A percentile compares a stretch with the other conserved stretches of the same genome.
Evolutionary conservation across 768 basidiomycete species (phyloP).

Genomic region (Rhizopogon vinicolor): DNA sequence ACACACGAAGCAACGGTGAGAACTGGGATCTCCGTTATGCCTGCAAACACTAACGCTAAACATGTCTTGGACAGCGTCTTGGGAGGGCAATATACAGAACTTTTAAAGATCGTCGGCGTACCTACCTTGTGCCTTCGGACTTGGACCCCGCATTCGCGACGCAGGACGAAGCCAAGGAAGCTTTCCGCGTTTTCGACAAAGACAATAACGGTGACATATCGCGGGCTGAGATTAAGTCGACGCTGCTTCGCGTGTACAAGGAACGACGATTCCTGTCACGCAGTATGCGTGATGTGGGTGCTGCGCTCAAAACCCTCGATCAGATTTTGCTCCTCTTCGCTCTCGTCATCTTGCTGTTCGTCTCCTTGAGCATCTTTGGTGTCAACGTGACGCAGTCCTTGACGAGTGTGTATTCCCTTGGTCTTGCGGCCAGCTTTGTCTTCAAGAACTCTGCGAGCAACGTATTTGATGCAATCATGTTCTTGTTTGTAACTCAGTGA

Average conservation of each 20-base stretch:
- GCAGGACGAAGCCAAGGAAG: slow-evolving; percentile 51
- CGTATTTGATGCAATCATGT: slow-evolving; percentile 79
- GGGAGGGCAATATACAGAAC: slow-evolving; percentile 63
- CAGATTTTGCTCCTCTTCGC: slow-evolving; percentile 60
- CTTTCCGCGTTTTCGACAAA: slow-evolving; percentile 72
- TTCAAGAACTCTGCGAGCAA: slow-evolving; percentile 71
- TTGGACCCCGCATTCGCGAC: slow-evolving; percentile 66
- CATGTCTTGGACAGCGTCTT: slow-evolving; percentile 41
- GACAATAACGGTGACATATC: slow-evolving; percentile 78
- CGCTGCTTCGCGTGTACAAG: slow-evolving; percentile 67
- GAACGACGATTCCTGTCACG: slow-evolving; percentile 73
- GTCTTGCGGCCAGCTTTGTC: slow-evolving; percentile 72
- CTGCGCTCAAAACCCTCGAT: slow-evolving; percentile 62
- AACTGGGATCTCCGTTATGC: neutral
- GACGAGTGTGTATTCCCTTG: slow-evolving; percentile 69
- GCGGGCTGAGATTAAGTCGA: slow-evolving; percentile 68
- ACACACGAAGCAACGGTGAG: slow-evolving; percentile 63
- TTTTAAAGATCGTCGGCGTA: slow-evolving; percentile 51
- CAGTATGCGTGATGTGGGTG: slow-evolving; percentile 71
- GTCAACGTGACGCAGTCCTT: slow-evolving; percentile 60
- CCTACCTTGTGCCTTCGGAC: slow-evolving; percentile 62
- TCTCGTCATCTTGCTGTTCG: slow-evolving; percentile 62
- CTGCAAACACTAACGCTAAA: neutral
- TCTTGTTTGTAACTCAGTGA: slow-evolving; percentile 79
- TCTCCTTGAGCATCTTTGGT: slow-evolving; percentile 69